A percentile compares a stretch with the other conserved stretches of the same genome.
phyloP scores from a whole-genome alignment of 441 rosid species.

The Melastoma candidum region DNA sequence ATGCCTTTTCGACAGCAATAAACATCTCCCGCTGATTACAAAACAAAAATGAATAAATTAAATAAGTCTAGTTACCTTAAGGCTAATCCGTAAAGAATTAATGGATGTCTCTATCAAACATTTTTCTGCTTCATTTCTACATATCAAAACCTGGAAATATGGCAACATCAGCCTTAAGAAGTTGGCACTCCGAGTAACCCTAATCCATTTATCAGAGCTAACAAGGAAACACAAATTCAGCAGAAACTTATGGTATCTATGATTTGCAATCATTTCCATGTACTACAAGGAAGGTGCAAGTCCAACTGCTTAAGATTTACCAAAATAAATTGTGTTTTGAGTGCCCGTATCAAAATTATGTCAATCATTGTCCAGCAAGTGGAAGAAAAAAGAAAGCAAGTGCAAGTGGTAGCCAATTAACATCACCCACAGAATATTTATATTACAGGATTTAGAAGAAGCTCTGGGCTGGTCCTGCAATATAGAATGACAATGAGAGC shows the following conservation, averaged over 20 bases:
- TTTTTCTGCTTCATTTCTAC: conserved; percentile 91
- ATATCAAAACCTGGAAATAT: conserved; percentile 65
- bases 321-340: too few species aligned
- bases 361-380: too few species aligned
- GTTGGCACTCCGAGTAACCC: not conserved
- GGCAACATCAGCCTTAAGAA: not conserved
- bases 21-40: not conserved
- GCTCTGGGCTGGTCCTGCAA: conserved; percentile 92
- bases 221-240: too few species aligned
- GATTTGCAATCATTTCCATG: too few species aligned
- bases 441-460: conserved; percentile 86
- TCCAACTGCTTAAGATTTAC: too few species aligned
- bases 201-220: too few species aligned
- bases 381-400: not conserved
- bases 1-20: too few species aligned
- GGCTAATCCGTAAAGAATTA: conserved; percentile 90
- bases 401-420: not conserved
- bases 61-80: conserved; percentile 44
- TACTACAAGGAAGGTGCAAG: too few species aligned
- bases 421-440: conserved; percentile 10
- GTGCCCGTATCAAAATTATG: too few species aligned
- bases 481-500: conserved; percentile 11
- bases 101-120: conserved; percentile 95
- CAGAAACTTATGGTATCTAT: too few species aligned
- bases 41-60: conserved; percentile 9